Evolutionary conservation across 2,329 filamentous ascomycete genomes (phyloP).

Genomic region (Aspergillus costaricaensis): DNA sequence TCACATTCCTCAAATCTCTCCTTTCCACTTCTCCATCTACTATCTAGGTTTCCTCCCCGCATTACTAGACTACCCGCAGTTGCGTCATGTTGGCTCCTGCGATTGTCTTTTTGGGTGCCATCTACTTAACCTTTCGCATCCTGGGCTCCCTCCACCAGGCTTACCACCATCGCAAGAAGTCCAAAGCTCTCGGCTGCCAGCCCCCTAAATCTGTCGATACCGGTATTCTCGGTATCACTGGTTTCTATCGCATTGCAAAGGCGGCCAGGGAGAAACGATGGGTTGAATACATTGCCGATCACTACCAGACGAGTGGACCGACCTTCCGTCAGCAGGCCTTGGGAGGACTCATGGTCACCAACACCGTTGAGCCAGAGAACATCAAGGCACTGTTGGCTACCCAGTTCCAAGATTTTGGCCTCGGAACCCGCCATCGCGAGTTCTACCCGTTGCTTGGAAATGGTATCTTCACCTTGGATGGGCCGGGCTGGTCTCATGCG

Average conservation of each 20-base stretch:
- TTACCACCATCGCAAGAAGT: slow-evolving; percentile 26
- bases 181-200: slow-evolving; percentile 31
- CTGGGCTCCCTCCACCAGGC: slow-evolving; percentile 26
- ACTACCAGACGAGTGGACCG: slow-evolving; percentile 27
- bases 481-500: slow-evolving; percentile 73
- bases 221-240: slow-evolving; percentile 27
- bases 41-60: background rate
- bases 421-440: slow-evolving; percentile 75
- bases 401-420: slow-evolving; percentile 80
- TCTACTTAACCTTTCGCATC: slow-evolving; percentile 25
- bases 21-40: too few relatives aligned
- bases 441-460: slow-evolving; percentile 44
- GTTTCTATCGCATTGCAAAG: slow-evolving; percentile 26
- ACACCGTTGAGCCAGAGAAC: slow-evolving; percentile 56
- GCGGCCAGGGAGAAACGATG: slow-evolving; percentile 32
- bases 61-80: background rate
- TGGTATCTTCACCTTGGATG: slow-evolving; percentile 70
- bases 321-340: slow-evolving; percentile 30
- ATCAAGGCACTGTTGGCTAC: slow-evolving; percentile 83
- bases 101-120: slow-evolving; percentile 21
- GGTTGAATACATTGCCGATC: slow-evolving; percentile 31
- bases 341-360: slow-evolving; percentile 18
- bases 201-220: slow-evolving; percentile 17
- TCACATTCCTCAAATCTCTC: too few relatives aligned
- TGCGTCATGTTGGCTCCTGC: slow-evolving; percentile 26